phyloP scores from a whole-genome alignment of 768 basidiomycete species.

The Suillus tomentosus region DNA sequence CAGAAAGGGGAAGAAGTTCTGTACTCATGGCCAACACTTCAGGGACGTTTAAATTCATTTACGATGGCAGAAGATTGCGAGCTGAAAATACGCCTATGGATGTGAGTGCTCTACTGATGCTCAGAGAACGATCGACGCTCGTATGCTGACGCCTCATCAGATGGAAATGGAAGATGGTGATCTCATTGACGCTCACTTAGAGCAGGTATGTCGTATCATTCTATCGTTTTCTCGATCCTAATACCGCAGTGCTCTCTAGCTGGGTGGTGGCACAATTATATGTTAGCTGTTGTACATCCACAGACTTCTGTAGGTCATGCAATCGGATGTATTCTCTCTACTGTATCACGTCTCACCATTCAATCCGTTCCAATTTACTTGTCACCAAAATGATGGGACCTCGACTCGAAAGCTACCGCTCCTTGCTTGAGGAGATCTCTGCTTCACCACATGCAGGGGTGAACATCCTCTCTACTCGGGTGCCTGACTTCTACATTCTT shows the following conservation, averaged over 20 bases:
- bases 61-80: slow-evolving; percentile 52
- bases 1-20: background rate
- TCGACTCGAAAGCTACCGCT: background rate
- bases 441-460: background rate
- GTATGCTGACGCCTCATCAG: slow-evolving; percentile 32
- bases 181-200: slow-evolving; percentile 58
- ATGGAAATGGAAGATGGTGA: slow-evolving; percentile 64
- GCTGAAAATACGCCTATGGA: slow-evolving; percentile 53
- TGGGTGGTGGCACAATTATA: slow-evolving; percentile 22
- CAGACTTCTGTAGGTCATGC: background rate
- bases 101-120: slow-evolving; percentile 38
- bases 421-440: background rate
- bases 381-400: background rate
- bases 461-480: background rate
- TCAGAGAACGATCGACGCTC: background rate
- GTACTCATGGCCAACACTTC: background rate
- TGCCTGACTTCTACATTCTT: background rate
- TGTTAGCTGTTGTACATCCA: background rate
- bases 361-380: background rate
- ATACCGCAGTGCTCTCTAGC: slow-evolving; percentile 13
- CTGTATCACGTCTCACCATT: background rate
- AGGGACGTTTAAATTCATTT: slow-evolving; percentile 68
- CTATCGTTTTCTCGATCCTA: slow-evolving; percentile 1
- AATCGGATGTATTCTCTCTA: background rate
- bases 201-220: slow-evolving; percentile 45